These are phyloP conservation scores for Aspergillus sclerotiicarbonarius DNA, from an alignment of 495 filamentous ascomycete genomes.

Conservation along the genomic window DNA sequence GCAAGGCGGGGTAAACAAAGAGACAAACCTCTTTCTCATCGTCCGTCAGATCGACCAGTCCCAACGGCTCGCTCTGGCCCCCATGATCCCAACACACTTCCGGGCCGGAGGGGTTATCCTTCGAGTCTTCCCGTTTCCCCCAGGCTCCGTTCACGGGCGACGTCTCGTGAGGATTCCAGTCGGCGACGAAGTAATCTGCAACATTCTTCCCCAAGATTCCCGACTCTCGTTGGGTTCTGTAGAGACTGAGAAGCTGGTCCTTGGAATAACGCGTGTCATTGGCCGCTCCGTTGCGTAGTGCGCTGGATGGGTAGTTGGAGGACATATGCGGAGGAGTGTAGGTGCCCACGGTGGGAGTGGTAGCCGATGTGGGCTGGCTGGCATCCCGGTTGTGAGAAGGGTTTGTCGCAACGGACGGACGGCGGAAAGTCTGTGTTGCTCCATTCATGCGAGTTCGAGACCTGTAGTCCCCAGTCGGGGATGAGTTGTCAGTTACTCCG, in stretches of 20 bases:
- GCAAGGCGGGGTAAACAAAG: conserved; percentile 14
- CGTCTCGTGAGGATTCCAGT: conserved; percentile 74
- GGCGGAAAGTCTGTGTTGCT: conserved; percentile 81
- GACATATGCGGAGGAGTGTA: conserved; percentile 63
- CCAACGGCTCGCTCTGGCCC: conserved; percentile 70
- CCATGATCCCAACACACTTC: conserved; percentile 88
- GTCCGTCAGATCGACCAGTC: conserved; percentile 71
- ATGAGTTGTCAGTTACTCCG: conserved; percentile 17
- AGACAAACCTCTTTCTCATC: conserved; percentile 77
- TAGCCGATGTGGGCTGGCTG: conserved; percentile 46
- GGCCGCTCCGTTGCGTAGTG: conserved; percentile 53
- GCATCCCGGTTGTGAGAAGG: conserved; percentile 50
- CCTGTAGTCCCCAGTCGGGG: conserved; percentile 38
- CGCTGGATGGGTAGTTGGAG: conserved; percentile 45
- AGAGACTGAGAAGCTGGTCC: conserved; percentile 78
- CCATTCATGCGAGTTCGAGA: conserved; percentile 71
- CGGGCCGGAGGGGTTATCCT: conserved; percentile 61
- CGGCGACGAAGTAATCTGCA: conserved; percentile 66
- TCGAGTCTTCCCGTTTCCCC: conserved; percentile 71
- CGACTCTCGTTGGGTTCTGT: conserved; percentile 55
- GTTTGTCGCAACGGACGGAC: conserved; percentile 69
- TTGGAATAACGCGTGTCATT: conserved; percentile 71
- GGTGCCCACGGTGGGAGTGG: conserved; percentile 50
- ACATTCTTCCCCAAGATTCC: conserved; percentile 61
- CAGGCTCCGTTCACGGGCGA: conserved; percentile 63